Evolutionary conservation across 108 stramenopile species (phyloP).

Genomic region (Aurantiochytrium sp.): DNA sequence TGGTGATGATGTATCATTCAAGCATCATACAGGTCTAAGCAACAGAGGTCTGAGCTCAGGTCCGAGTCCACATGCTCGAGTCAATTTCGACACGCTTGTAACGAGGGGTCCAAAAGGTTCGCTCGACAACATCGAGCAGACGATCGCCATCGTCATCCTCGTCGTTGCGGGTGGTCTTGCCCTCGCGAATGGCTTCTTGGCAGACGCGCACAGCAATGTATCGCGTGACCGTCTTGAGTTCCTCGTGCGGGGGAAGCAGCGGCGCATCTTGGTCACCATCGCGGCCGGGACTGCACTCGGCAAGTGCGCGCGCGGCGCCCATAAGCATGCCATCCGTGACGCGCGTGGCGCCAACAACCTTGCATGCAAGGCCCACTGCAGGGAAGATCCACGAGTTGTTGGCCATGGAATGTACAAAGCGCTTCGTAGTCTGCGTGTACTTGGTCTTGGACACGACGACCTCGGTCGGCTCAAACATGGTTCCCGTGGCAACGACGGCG

Average conservation of each 20-base stretch:
- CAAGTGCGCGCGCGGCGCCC: not conserved
- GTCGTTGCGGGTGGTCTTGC: not conserved
- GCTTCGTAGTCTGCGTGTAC: slow-evolving; percentile 53
- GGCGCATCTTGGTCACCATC: not conserved
- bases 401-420: not conserved
- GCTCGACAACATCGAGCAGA: not conserved
- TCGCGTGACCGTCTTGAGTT: not conserved
- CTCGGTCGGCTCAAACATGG: slow-evolving; percentile 82
- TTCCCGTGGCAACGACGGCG: slow-evolving; percentile 83
- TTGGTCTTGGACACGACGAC: slow-evolving; percentile 51
- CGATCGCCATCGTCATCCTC: not conserved
- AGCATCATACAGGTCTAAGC: too few species aligned
- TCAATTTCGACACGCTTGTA: slow-evolving; percentile 4
- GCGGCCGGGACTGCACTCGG: not conserved
- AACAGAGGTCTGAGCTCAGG: not conserved
- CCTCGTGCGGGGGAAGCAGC: not conserved
- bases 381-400: slow-evolving; percentile 28
- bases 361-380: slow-evolving; percentile 16
- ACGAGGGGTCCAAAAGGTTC: not conserved
- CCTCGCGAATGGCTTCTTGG: not conserved
- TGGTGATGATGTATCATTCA: too few species aligned
- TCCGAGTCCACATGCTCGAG: not conserved
- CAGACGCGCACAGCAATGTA: not conserved
- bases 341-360: not conserved
- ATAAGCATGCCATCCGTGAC: slow-evolving; percentile 21